Percentiles rank a stretch among this genome's conserved stretches.
Conservation (phyloP, 2,329 filamentous ascomycete species). For the Macrophomina phaseolina region DNA sequence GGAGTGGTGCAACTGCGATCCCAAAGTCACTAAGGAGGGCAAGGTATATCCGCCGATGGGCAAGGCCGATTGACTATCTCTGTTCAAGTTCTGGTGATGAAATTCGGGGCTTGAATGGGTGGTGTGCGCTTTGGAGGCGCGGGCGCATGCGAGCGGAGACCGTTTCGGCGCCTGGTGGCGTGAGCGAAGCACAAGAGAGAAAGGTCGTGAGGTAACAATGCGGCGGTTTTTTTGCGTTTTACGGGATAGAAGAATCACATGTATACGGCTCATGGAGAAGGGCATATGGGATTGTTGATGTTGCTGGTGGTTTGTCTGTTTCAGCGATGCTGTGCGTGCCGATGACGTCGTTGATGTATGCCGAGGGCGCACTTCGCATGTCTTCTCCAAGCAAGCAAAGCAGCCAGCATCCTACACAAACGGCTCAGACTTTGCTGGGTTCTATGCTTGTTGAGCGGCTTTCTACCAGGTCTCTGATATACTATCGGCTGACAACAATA, state of each 20-base stretch:
- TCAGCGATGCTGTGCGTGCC: neutral
- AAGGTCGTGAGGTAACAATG: neutral
- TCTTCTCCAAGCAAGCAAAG: neutral
- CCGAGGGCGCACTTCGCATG: neutral
- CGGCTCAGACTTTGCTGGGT: neutral
- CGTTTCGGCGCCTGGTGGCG: neutral
- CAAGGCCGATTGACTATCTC: slow-evolving; percentile 34
- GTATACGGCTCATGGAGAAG: neutral
- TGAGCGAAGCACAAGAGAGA: neutral
- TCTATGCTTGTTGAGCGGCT: neutral
- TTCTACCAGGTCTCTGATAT: neutral
- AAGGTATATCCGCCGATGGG: slow-evolving; percentile 70
- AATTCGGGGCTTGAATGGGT: neutral
- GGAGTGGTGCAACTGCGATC: slow-evolving; percentile 70
- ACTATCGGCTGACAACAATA: neutral
- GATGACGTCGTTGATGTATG: slow-evolving; percentile 17
- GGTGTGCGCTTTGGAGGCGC: neutral
- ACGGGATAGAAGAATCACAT: neutral
- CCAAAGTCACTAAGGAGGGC: slow-evolving; percentile 65
- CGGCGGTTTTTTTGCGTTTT: neutral
- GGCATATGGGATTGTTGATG: neutral
- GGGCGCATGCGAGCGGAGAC: neutral
- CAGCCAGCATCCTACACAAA: neutral
- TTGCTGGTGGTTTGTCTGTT: neutral
- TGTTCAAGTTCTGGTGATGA: slow-evolving; percentile 13